A percentile compares a stretch with the other conserved stretches of the same genome.
Evolutionary conservation across 1,139 yeast genomes (phyloP).

Genomic region (Yamadazyma friedrichii): DNA sequence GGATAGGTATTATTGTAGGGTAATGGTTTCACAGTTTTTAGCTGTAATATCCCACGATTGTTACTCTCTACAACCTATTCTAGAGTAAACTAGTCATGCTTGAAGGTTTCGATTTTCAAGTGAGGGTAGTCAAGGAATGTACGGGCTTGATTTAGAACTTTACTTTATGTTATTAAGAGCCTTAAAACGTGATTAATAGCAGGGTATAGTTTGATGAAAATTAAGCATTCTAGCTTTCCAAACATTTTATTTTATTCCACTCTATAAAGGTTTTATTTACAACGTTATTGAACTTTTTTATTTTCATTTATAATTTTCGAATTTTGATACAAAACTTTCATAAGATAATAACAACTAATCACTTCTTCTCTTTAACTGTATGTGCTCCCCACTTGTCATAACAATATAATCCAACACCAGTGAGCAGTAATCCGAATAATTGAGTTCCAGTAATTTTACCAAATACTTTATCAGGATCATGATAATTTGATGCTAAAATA

Average conservation of each 20-base stretch:
- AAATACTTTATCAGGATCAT: slow-evolving; percentile 22
- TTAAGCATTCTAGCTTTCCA: slow-evolving; percentile 50
- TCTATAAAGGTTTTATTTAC: slow-evolving; percentile 15
- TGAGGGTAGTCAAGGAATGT: slow-evolving; percentile 42
- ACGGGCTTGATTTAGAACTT: slow-evolving; percentile 36
- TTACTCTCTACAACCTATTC: slow-evolving; percentile 56
- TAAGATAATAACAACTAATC: neutral
- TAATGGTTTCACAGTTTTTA: slow-evolving; percentile 26
- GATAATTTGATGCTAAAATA: slow-evolving; percentile 17
- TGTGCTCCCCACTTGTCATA: slow-evolving; percentile 44
- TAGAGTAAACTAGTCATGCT: slow-evolving; percentile 40
- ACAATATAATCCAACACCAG: slow-evolving; percentile 36
- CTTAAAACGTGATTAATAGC: slow-evolving; percentile 2
- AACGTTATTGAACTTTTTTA: slow-evolving; percentile 8
- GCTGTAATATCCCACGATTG: slow-evolving; percentile 33
- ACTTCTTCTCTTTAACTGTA: slow-evolving; percentile 21
- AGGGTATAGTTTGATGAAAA: slow-evolving; percentile 21
- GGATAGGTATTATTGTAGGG: slow-evolving; percentile 58
- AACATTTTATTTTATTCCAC: slow-evolving; percentile 21
- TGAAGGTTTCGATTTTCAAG: neutral
- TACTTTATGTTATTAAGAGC: slow-evolving; percentile 4
- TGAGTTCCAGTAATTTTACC: slow-evolving; percentile 31
- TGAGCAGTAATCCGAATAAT: slow-evolving; percentile 28
- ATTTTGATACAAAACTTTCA: neutral
- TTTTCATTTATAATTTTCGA: neutral